These are phyloP conservation scores for Hanseniaspora pseudoguilliermondii DNA, from an alignment of 805 yeast species.

Conservation along the genomic window DNA sequence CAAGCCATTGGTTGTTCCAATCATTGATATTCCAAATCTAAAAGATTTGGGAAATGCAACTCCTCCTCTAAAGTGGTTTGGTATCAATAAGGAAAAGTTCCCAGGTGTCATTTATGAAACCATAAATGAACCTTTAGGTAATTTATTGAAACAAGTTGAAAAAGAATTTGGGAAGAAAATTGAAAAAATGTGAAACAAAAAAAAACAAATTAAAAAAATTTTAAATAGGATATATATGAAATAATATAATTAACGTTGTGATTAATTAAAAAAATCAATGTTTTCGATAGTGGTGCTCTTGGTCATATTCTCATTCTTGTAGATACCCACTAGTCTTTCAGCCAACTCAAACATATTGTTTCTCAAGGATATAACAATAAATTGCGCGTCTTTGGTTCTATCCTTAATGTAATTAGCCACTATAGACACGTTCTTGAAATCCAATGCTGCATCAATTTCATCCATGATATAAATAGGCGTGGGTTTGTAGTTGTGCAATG, in stretches of 20 bases:
- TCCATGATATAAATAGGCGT: constrained; percentile 98
- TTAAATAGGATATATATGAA: background rate
- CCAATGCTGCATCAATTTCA: constrained; percentile 97
- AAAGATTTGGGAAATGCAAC: constrained; percentile 92
- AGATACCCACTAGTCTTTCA: constrained; percentile 86
- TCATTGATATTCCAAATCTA: constrained; percentile 78
- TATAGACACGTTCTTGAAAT: constrained; percentile 90
- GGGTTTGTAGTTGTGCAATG: constrained; percentile 88
- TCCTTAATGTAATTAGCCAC: constrained; percentile 95
- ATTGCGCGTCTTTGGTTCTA: constrained; percentile 91
- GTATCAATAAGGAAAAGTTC: constrained; percentile 71
- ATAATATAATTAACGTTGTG: background rate
- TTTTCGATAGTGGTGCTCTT: constrained; percentile 68
- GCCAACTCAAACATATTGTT: constrained; percentile 98
- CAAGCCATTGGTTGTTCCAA: constrained; percentile 57
- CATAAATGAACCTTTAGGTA: constrained; percentile 60
- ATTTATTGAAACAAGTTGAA: constrained; percentile 55
- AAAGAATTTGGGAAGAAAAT: constrained; percentile 32
- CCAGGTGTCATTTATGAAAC: constrained; percentile 80
- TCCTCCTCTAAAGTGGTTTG: constrained; percentile 97
- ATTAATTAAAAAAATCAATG: constrained; percentile 32
- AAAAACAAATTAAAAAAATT: background rate
- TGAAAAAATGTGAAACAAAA: constrained; percentile 28
- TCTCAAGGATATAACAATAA: constrained; percentile 84
- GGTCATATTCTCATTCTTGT: constrained; percentile 85